These are phyloP conservation scores for Takashimella koratensis DNA, from an alignment of 1,284 basidiomycete species.

Conservation along the genomic window DNA sequence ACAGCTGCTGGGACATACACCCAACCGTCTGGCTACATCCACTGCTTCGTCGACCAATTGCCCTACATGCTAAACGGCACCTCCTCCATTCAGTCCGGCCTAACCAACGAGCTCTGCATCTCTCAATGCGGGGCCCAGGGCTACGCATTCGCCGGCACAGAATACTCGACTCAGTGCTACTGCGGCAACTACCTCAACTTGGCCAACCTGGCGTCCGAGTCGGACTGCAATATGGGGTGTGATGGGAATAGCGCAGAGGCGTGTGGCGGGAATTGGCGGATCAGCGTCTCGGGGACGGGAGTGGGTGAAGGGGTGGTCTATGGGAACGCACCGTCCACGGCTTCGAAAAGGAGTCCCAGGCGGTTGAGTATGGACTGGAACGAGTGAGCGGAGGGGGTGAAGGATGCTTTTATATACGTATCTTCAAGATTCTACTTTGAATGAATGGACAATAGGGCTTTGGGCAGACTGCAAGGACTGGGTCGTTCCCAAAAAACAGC, in stretches of 20 bases:
- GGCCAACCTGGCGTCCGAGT: constrained; percentile 14
- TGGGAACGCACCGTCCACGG: no score
- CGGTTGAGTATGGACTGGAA: no score
- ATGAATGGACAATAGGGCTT: no score
- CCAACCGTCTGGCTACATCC: constrained; percentile 37
- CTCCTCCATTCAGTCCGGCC: constrained; percentile 10
- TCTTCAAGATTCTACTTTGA: no score
- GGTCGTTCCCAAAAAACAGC: no score
- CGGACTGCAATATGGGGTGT: background rate
- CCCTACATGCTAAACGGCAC: constrained; percentile 13
- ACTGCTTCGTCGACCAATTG: constrained; percentile 32
- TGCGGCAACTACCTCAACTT: constrained; percentile 18
- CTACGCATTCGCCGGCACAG: constrained; percentile 21
- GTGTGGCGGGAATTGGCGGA: constrained; percentile 4
- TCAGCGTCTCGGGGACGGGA: background rate
- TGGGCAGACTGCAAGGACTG: no score
- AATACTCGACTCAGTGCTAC: constrained; percentile 22
- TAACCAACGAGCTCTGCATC: constrained; percentile 18
- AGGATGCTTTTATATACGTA: no score
- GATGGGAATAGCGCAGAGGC: background rate
- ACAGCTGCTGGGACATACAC: constrained; percentile 14
- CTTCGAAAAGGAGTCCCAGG: no score
- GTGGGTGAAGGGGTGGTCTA: background rate
- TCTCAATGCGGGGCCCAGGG: constrained; percentile 14
- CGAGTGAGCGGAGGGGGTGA: no score